These are phyloP conservation scores for Cadophora luteo-olivacea DNA, from an alignment of 2,329 filamentous ascomycete genomes.

Conservation along the genomic window DNA sequence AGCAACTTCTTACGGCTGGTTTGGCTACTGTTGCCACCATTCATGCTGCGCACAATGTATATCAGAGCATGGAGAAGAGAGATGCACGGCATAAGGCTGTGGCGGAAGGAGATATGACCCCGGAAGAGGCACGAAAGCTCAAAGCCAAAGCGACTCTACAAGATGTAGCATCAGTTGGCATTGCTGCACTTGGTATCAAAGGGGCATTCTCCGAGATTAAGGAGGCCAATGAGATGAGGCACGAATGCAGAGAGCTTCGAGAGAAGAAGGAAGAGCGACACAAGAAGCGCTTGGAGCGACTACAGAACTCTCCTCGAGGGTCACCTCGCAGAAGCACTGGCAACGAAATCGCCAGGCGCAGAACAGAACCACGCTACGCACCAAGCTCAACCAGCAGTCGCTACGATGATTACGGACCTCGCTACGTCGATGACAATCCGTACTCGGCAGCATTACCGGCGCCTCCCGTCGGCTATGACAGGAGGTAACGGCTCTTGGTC, in stretches of 20 bases:
- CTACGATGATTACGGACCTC: constrained; percentile 45
- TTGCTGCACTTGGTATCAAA: constrained; percentile 72
- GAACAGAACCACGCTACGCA: constrained; percentile 23
- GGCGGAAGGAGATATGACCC: constrained; percentile 66
- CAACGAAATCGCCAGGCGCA: constrained; percentile 39
- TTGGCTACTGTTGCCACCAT: constrained; percentile 73
- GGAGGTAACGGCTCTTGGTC: constrained; percentile 25
- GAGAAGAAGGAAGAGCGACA: constrained; percentile 52
- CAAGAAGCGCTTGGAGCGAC: constrained; percentile 53
- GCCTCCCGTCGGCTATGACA: constrained; percentile 43
- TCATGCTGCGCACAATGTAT: constrained; percentile 70
- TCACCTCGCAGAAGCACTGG: constrained; percentile 42
- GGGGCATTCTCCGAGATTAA: constrained; percentile 70
- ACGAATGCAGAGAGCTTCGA: constrained; percentile 61
- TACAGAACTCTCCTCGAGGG: constrained; percentile 39
- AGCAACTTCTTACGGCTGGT: constrained; percentile 69
- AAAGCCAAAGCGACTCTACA: constrained; percentile 68
- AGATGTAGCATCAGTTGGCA: constrained; percentile 69
- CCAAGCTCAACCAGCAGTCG: constrained; percentile 39
- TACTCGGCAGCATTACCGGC: constrained; percentile 47
- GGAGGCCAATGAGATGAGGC: constrained; percentile 67
- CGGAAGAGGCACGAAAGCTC: constrained; percentile 66
- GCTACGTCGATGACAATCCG: constrained; percentile 54
- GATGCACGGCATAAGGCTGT: constrained; percentile 65
- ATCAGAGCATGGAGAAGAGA: constrained; percentile 67